Conservation (phyloP, 768 basidiomycete genomes). For the Pleurotus tuoliensis region DNA sequence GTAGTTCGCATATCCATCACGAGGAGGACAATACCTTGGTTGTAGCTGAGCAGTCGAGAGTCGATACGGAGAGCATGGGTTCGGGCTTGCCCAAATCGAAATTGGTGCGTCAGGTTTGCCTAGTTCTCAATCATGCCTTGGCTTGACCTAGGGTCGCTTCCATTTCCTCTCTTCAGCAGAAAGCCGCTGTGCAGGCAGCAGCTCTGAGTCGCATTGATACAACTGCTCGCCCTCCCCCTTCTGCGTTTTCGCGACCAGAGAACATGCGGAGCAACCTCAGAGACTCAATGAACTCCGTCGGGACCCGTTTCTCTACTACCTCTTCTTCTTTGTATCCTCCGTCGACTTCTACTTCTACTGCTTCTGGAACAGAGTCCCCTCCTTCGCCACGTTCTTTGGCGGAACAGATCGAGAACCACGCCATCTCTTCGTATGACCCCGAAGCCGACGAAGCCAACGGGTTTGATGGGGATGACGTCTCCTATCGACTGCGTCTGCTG, state of each 20-base stretch:
- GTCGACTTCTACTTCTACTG: constrained; percentile 65
- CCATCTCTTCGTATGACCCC: constrained; percentile 43
- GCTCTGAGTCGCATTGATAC: constrained; percentile 9
- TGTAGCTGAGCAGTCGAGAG: not conserved
- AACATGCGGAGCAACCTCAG: constrained; percentile 32
- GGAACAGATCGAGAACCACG: constrained; percentile 36
- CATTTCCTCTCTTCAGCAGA: constrained; percentile 23
- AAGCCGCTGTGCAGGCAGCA: constrained; percentile 27
- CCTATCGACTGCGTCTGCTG: constrained; percentile 77
- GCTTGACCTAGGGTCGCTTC: not conserved
- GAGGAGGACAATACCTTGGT: constrained; percentile 6
- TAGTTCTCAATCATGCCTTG: not conserved
- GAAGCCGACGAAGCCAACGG: constrained; percentile 43
- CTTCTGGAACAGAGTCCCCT: constrained; percentile 60
- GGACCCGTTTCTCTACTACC: constrained; percentile 62
- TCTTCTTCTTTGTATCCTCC: constrained; percentile 78
- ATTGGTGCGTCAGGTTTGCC: constrained; percentile 26
- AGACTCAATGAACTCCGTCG: constrained; percentile 48
- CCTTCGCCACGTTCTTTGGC: constrained; percentile 57
- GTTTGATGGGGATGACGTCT: constrained; percentile 73
- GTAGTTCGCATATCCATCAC: constrained; percentile 5
- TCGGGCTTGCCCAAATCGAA: constrained; percentile 25
- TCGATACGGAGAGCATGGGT: not conserved
- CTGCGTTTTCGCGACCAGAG: constrained; percentile 48
- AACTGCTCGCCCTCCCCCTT: constrained; percentile 30